Evolutionary conservation across 1,139 yeast species (phyloP), one percentile per base, ranked within the genome.

Genomic region (Yamadazyma atmosphaerica): DNA sequence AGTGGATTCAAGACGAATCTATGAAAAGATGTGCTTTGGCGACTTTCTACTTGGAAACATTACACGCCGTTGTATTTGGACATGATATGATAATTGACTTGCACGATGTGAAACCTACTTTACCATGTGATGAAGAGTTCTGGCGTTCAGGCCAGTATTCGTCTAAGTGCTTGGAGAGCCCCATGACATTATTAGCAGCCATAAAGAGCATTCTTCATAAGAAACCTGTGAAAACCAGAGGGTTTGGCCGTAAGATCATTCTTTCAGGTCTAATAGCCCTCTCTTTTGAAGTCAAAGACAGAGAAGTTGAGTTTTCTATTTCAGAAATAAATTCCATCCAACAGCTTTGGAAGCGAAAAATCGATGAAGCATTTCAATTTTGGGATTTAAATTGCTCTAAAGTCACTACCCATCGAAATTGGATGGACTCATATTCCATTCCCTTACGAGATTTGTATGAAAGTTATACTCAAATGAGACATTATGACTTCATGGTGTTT

Each of bases 81-180:
- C 95, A 87, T 58, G 74, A 81, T 30, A 74, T 85, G 27, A 52
- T 62, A 83, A 44, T 73, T 82, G 39, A 65, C 55, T 33, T 65
- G 12, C 58, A 62, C 36, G 63, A 60, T 33, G 58, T 62, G 14
- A 60, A 60, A 33, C 49, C 61, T 3, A 45, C 56, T 1, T 38
- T 87, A 54, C 96, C 96, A 0, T 87, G 95, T 54, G 81, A 83
- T 41, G 95, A 87, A 52, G 78, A 72, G 17, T 85, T 37, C 86
- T 96, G 96, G 90, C 84, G 56, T 24, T 43, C 50, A 13, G 58
- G 53, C 12, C 36, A 17, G 14, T 45, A 41, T 22, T 24, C 41
- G 0, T 38, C 36, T 12, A 35, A 37, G 4, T 37, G 42, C 21
- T 36, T 39, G 10, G 26, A 37, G 16, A 11, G 37, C 1, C 42